phyloP scores from a whole-genome alignment of 2,329 filamentous ascomycete genomes.

The Fusarium solani-melongenae region DNA sequence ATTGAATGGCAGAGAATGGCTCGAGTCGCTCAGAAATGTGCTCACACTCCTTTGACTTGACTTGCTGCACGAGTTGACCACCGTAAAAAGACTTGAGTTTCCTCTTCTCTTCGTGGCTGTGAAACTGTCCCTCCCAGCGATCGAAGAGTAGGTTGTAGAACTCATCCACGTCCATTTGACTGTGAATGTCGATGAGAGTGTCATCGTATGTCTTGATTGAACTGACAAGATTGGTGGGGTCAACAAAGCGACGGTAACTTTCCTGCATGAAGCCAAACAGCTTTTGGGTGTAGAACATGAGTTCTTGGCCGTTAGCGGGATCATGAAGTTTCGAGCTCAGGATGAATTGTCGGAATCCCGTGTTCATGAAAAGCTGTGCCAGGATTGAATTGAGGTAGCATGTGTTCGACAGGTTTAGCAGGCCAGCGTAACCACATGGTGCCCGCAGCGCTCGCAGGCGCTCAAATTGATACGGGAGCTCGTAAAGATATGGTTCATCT shows the following conservation, averaged over 20 bases:
- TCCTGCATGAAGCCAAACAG: constrained; percentile 90
- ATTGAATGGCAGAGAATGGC: constrained; percentile 93
- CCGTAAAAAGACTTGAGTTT: constrained; percentile 87
- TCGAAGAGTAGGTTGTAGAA: constrained; percentile 97
- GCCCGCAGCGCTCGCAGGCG: constrained; percentile 76
- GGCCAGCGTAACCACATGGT: constrained; percentile 83
- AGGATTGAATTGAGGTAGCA: constrained; percentile 97
- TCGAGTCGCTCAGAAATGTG: constrained; percentile 94
- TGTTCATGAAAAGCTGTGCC: constrained; percentile 96
- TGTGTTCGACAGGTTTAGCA: constrained; percentile 94
- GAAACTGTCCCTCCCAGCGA: constrained; percentile 86
- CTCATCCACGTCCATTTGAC: constrained; percentile 98
- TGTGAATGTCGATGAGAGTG: constrained; percentile 82
- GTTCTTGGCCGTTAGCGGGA: constrained; percentile 66
- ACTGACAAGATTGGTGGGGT: constrained; percentile 77
- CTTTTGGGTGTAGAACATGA: constrained; percentile 81
- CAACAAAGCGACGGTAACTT: constrained; percentile 77
- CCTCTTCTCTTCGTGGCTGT: constrained; percentile 74
- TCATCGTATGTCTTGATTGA: constrained; percentile 87
- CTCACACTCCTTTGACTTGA: constrained; percentile 92
- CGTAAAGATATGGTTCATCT: constrained; percentile 68
- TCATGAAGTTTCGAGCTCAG: constrained; percentile 71
- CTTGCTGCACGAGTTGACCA: constrained; percentile 91
- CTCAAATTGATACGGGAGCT: constrained; percentile 72
- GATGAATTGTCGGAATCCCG: constrained; percentile 87